phyloP scores from a whole-genome alignment of 2,329 filamentous ascomycete species.

The Beauveria sp. region DNA sequence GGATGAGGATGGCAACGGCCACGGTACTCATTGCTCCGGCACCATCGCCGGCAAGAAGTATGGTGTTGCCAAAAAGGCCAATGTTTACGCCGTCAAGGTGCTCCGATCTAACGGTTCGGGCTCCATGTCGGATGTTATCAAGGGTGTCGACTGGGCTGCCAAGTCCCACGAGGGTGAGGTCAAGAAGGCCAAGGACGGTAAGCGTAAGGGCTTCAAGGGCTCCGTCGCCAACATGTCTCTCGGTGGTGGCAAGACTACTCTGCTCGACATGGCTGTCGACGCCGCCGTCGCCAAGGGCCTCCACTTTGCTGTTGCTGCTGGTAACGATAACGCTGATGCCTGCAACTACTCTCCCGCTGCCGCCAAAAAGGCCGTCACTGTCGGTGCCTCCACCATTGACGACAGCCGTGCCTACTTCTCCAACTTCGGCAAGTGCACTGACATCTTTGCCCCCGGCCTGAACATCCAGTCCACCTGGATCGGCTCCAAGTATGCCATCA shows the following conservation, averaged over 20 bases:
- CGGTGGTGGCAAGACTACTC: constrained; percentile 90
- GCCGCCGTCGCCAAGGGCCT: constrained; percentile 86
- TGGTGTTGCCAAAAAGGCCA: constrained; percentile 98
- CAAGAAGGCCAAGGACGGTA: constrained; percentile 72
- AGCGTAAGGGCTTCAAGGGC: constrained; percentile 97
- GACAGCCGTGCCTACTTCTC: constrained; percentile 99
- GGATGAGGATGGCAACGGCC: constrained; percentile 91
- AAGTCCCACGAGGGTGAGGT: constrained; percentile 69
- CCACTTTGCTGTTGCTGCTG: constrained; percentile 96
- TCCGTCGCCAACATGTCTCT: constrained; percentile 99
- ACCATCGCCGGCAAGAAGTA: constrained; percentile 98
- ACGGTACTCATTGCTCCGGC: constrained; percentile 98
- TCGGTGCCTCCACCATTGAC: constrained; percentile 86
- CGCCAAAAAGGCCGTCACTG: constrained; percentile 84
- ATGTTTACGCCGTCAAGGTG: constrained; percentile 96
- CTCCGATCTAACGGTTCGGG: constrained; percentile 95
- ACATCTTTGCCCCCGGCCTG: constrained; percentile 95
- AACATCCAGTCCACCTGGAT: constrained; percentile 99
- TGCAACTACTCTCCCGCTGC: constrained; percentile 99
- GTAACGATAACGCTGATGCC: constrained; percentile 97
- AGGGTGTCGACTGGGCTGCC: constrained; percentile 94
- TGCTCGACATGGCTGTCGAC: constrained; percentile 87
- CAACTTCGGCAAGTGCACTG: constrained; percentile 99
- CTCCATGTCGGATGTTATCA: constrained; percentile 97
- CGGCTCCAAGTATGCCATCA: constrained; percentile 88